Evolutionary conservation across 805 yeast species (phyloP).

Genomic region (Allodekkera sacchari): DNA sequence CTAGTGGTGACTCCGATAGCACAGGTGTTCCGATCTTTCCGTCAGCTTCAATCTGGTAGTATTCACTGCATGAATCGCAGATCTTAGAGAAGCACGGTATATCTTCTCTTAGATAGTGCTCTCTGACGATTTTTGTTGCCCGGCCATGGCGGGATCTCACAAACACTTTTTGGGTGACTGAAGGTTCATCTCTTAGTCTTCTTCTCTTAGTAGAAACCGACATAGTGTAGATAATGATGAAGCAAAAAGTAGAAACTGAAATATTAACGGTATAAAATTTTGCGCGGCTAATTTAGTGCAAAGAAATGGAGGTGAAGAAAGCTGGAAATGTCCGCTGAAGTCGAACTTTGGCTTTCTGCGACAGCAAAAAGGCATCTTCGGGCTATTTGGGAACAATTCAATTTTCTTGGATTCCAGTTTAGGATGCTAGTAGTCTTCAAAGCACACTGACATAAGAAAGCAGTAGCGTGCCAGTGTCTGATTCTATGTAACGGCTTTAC

Average conservation of each 20-base stretch:
- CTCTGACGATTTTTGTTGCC: constrained; percentile 86
- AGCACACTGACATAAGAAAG: too few species aligned
- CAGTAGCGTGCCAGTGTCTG: too few species aligned
- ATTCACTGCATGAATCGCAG: constrained; percentile 54
- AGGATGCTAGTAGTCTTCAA: too few species aligned
- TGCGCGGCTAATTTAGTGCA: constrained; percentile 1
- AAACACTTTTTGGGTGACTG: constrained; percentile 82
- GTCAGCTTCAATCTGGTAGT: constrained; percentile 51
- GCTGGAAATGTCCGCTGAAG: too few species aligned
- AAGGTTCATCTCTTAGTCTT: constrained; percentile 40
- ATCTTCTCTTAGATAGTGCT: constrained; percentile 86
- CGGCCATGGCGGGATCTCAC: constrained; percentile 86
- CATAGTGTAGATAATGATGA: too few species aligned
- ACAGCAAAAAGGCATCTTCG: too few species aligned
- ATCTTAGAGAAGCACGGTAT: constrained; percentile 80
- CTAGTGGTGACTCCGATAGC: constrained; percentile 55
- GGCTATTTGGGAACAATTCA: too few species aligned
- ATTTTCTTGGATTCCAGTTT: too few species aligned
- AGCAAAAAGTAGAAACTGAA: too few species aligned
- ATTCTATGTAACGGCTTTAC: too few species aligned
- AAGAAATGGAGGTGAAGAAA: neutral
- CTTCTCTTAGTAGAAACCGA: constrained; percentile 24
- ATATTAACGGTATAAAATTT: too few species aligned
- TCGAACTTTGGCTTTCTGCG: too few species aligned
- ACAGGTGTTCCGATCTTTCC: constrained; percentile 61